These are phyloP conservation scores for Coniochaeta sp. DNA, from an alignment of 2,329 filamentous ascomycete species.

Conservation along the genomic window DNA sequence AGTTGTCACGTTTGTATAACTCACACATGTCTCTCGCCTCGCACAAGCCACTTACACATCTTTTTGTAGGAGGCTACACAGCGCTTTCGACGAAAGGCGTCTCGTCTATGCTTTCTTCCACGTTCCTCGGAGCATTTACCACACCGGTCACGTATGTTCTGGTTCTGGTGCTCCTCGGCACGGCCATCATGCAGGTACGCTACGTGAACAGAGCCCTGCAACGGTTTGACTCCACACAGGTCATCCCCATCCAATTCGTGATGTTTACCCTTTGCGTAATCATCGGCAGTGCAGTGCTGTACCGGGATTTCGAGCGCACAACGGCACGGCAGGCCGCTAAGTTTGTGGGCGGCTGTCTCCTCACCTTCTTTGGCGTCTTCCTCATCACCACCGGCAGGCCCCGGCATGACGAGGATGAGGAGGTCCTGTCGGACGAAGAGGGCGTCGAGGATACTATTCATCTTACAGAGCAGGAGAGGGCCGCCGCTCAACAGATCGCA, in stretches of 20 bases:
- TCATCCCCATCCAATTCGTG: slow-evolving; percentile 97
- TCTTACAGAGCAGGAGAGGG: slow-evolving; percentile 42
- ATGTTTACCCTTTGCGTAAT: slow-evolving; percentile 95
- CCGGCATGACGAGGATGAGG: slow-evolving; percentile 48
- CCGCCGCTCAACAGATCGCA: slow-evolving; percentile 28
- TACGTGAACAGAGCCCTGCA: slow-evolving; percentile 87
- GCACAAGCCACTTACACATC: slow-evolving; percentile 3
- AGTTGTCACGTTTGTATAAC: slow-evolving; percentile 17
- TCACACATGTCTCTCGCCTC: too few relatives aligned
- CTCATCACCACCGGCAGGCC: slow-evolving; percentile 83
- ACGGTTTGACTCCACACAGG: slow-evolving; percentile 92
- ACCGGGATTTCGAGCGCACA: slow-evolving; percentile 88
- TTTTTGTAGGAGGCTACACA: slow-evolving; percentile 76
- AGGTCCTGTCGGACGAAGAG: slow-evolving; percentile 45
- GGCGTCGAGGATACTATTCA: slow-evolving; percentile 58
- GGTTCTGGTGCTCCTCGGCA: slow-evolving; percentile 69
- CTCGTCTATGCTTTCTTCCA: slow-evolving; percentile 88
- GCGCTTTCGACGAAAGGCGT: slow-evolving; percentile 94
- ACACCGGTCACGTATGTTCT: slow-evolving; percentile 89
- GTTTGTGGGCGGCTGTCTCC: slow-evolving; percentile 80
- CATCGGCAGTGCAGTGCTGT: slow-evolving; percentile 84
- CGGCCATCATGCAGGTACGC: slow-evolving; percentile 92
- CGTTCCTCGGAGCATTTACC: slow-evolving; percentile 78
- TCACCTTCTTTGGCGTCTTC: slow-evolving; percentile 97
- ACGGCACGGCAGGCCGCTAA: slow-evolving; percentile 66